A percentile compares a stretch with the other conserved stretches of the same genome.
phyloP scores from a whole-genome alignment of 805 yeast species.

The Suhomyces sp. region DNA sequence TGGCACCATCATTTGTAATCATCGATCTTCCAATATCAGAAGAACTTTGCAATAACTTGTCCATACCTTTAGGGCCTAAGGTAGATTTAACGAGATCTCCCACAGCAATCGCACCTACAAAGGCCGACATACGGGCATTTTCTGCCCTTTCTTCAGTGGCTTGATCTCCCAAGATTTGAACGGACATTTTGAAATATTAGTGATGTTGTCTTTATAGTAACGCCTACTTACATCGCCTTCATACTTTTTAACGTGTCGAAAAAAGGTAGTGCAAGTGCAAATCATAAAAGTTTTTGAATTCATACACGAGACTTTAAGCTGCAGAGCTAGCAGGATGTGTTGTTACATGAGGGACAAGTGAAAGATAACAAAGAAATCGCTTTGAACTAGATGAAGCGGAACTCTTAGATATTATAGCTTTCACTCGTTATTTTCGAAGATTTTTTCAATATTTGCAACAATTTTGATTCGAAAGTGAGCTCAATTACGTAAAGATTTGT shows the following conservation, averaged over 20 bases:
- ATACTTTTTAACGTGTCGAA: slow-evolving; percentile 5
- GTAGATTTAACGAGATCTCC: slow-evolving; percentile 95
- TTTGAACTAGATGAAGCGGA: too few relatives aligned
- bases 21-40: slow-evolving; percentile 66
- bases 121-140: slow-evolving; percentile 95
- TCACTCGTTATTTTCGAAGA: too few relatives aligned
- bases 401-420: too few relatives aligned
- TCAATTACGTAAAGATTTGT: too few relatives aligned
- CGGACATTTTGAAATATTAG: slow-evolving; percentile 50
- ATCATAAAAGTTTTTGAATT: too few relatives aligned
- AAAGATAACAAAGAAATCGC: too few relatives aligned
- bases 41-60: slow-evolving; percentile 86
- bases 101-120: slow-evolving; percentile 98
- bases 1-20: slow-evolving; percentile 98
- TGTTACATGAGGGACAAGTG: too few relatives aligned
- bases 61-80: slow-evolving; percentile 99
- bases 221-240: slow-evolving; percentile 5
- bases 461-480: too few relatives aligned
- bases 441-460: too few relatives aligned
- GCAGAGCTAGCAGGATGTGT: too few relatives aligned
- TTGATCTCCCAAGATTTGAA: slow-evolving; percentile 94
- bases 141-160: slow-evolving; percentile 98
- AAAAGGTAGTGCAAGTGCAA: slow-evolving; percentile 2
- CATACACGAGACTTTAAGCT: too few relatives aligned
- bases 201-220: too few relatives aligned